Evolutionary conservation across 176 grass and related monocot species (phyloP).

Genomic region (Areca catechu): DNA sequence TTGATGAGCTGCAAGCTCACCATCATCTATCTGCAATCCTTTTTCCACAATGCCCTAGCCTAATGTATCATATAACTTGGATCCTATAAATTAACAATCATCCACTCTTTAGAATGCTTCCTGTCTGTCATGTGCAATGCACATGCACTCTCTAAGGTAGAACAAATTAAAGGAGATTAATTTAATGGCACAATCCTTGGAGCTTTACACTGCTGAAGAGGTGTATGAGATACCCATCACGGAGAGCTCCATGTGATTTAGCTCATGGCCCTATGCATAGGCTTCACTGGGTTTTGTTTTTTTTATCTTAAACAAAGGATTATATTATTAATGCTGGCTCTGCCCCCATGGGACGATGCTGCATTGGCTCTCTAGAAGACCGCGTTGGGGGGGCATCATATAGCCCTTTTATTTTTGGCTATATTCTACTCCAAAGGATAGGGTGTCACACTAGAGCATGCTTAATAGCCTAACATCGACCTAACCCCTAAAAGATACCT

Average conservation of each 20-base stretch:
- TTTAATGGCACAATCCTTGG: slow-evolving; percentile 2
- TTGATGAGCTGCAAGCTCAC: too few species aligned
- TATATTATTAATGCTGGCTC: not conserved
- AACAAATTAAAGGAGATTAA: not conserved
- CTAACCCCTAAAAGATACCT: slow-evolving; percentile 6
- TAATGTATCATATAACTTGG: too few species aligned
- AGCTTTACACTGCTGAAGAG: not conserved
- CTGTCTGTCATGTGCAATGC: not conserved
- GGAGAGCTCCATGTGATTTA: not conserved
- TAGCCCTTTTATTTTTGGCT: not conserved
- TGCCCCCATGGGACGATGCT: not conserved
- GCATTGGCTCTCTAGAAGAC: not conserved
- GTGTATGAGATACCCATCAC: not conserved
- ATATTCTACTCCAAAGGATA: not conserved
- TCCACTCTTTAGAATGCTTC: too few species aligned
- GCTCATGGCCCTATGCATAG: slow-evolving; percentile 6
- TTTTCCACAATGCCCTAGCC: too few species aligned
- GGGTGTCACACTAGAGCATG: not conserved
- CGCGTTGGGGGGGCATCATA: not conserved
- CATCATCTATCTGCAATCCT: too few species aligned
- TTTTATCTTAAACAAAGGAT: not conserved
- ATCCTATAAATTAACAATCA: too few species aligned
- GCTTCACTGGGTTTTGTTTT: not conserved
- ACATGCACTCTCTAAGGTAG: not conserved
- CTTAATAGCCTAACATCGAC: not conserved